A percentile compares a stretch with the other conserved stretches of the same genome.
Conservation (phyloP, 768 basidiomycete species). For the Suillus plorans region DNA sequence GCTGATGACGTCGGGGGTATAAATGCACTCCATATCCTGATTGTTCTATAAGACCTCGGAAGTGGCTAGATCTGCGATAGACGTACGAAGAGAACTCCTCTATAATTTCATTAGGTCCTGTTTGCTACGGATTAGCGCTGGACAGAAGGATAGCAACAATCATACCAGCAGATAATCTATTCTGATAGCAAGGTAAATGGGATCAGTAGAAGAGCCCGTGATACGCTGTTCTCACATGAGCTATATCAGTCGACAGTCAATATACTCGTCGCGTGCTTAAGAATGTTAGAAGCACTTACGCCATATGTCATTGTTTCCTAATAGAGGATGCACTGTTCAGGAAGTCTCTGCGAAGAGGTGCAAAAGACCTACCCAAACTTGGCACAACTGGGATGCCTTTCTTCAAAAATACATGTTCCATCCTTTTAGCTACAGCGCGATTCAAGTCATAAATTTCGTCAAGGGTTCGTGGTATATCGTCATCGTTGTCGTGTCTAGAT, state of each 20-base stretch:
- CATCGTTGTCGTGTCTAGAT: conserved; percentile 79
- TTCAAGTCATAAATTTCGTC: conserved; percentile 79
- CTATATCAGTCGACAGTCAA: conserved; percentile 33
- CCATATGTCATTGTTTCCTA: conserved; percentile 91
- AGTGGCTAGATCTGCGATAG: neutral
- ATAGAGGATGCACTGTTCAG: neutral
- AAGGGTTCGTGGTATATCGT: conserved; percentile 70
- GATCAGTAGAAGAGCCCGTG: conserved; percentile 5
- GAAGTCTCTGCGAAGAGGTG: neutral
- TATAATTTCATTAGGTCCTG: conserved; percentile 67
- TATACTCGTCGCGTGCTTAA: conserved; percentile 11
- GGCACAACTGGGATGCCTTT: conserved; percentile 78
- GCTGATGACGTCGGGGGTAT: conserved; percentile 78
- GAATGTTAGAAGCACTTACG: conserved; percentile 48
- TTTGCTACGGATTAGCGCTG: conserved; percentile 8
- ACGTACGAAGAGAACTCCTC: conserved; percentile 67
- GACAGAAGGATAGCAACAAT: conserved; percentile 1
- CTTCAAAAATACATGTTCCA: conserved; percentile 66
- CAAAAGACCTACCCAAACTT: conserved; percentile 55
- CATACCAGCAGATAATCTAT: conserved; percentile 63
- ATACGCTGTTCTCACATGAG: conserved; percentile 47
- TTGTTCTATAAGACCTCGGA: conserved; percentile 10
- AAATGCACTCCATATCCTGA: conserved; percentile 76
- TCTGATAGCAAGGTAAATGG: conserved; percentile 36
- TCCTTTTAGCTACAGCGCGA: conserved; percentile 60